phyloP scores from a whole-genome alignment of 2,329 filamentous ascomycete genomes.

The Truncatella angustata region DNA sequence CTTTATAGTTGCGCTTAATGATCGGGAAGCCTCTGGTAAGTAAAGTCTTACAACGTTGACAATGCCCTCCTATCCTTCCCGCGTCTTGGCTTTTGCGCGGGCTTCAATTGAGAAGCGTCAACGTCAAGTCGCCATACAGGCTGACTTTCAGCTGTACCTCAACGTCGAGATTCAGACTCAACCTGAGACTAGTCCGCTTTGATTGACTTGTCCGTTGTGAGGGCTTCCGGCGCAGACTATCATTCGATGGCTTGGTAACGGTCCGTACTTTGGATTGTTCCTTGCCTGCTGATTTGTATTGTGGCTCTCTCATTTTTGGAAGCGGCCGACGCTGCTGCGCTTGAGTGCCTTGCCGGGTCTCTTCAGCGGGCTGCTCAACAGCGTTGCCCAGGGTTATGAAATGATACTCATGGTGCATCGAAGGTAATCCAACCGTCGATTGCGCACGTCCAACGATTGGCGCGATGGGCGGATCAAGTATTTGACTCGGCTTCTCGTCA shows the following conservation, averaged over 20 bases:
- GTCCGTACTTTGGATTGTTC: background rate
- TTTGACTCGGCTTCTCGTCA: background rate
- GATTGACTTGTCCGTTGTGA: background rate
- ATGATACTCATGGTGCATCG: no score
- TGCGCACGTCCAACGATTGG: no score
- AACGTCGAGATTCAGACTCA: constrained; percentile 4
- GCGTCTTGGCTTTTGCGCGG: no score
- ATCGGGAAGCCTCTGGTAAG: no score
- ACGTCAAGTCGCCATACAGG: background rate
- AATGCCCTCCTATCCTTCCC: no score
- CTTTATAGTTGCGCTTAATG: no score
- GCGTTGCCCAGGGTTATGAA: background rate
- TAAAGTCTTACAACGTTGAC: no score
- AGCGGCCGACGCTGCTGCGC: background rate
- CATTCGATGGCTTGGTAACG: background rate
- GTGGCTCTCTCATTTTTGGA: background rate
- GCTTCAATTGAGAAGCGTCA: background rate
- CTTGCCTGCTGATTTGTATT: background rate
- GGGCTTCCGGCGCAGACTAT: background rate
- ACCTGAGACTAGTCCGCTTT: background rate
- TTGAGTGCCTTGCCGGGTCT: background rate
- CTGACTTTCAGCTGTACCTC: constrained; percentile 5
- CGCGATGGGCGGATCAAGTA: no score
- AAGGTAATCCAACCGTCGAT: no score
- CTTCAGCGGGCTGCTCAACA: no score